Base-by-base conservation (phyloP, 768 basidiomycete species). In the Mycena vitilis region DNA sequence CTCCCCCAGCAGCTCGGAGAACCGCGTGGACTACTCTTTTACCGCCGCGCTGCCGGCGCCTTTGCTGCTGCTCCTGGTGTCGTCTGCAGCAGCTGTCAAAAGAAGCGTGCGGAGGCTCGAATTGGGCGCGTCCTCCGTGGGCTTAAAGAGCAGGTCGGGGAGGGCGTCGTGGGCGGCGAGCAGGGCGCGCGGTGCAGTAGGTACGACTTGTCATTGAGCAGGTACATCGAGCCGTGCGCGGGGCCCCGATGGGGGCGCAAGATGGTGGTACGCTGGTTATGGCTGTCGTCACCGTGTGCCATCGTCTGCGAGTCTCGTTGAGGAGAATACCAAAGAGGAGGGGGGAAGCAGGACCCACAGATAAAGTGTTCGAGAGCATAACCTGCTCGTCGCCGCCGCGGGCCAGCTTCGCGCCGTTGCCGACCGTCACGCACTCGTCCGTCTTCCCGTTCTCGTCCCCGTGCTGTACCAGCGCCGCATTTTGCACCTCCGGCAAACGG, bases 401-500 rank as follows among this genome's bases (percentile, higher is more conserved):
- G n/a, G n/a, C 81, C 82, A 80, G 70, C 63, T 87, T 86, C 9
- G 78, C 68, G 2, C 75, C 76, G 71, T 87, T 88, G 12, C 86
- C 87, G 8, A 91, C 88, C 72, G 85, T 84, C 23, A 92, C 84
- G 7, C 93, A 93, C 68, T 93, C 93, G 4, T 94, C 94, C 94
- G 95, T 95, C 78, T 88, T 93, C 94, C 94, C 95, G 71, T 95
- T 95, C 12, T 94, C 94, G 67, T 95, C 94, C 0, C 94, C 94
- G 0, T 95, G 85, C 2, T 89, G 86, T 45, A 88, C 75, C 44
- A 95, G 80, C 0, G 90, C 89, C 1, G 91, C 82, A 1, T 85
- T 84, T 61, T 88, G 85, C 4, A 95, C 91, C 57, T 90, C 87
- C 0, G 92, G 91, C 3, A 95, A 79, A 60, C 86, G 83, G 63